phyloP scores from a whole-genome alignment of 192 early-diverging fungal genomes.

The Mortierella antarctica region DNA sequence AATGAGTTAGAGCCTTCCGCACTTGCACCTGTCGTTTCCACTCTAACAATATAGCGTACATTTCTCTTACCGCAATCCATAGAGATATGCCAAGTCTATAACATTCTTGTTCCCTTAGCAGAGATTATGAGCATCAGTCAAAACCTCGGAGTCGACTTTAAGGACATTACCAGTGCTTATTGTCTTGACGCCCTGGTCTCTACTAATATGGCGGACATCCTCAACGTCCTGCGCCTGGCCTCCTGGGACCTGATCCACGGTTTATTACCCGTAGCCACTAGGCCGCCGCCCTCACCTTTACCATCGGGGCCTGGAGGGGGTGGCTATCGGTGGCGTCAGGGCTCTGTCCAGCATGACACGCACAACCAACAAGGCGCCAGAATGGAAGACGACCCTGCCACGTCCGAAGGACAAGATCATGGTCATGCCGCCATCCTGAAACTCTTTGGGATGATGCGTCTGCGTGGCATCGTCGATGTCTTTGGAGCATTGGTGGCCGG shows the following conservation, averaged over 20 bases:
- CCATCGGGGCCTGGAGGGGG: neutral
- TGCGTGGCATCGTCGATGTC: slow-evolving; percentile 38
- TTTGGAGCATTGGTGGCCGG: slow-evolving; percentile 43
- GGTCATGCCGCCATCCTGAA: slow-evolving; percentile 35
- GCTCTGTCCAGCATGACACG: slow-evolving; percentile 3
- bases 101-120: slow-evolving; percentile 29
- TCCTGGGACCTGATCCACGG: slow-evolving; percentile 48
- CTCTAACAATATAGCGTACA: neutral
- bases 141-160: slow-evolving; percentile 20
- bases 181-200: slow-evolving; percentile 38
- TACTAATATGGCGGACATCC: slow-evolving; percentile 23
- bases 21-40: neutral
- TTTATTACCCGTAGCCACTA: slow-evolving; percentile 11
- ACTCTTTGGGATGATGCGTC: slow-evolving; percentile 24
- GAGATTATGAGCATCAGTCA: slow-evolving; percentile 22
- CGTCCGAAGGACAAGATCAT: too few relatives aligned
- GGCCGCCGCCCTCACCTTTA: neutral
- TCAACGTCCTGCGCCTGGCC: slow-evolving; percentile 20
- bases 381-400: slow-evolving; percentile 18
- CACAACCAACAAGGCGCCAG: neutral
- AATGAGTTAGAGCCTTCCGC: neutral
- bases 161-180: slow-evolving; percentile 18
- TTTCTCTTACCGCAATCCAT: neutral
- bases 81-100: slow-evolving; percentile 45
- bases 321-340: too few relatives aligned